Base-by-base conservation (phyloP, 2,329 filamentous ascomycete species). In the Aquanectria penicillioides region DNA sequence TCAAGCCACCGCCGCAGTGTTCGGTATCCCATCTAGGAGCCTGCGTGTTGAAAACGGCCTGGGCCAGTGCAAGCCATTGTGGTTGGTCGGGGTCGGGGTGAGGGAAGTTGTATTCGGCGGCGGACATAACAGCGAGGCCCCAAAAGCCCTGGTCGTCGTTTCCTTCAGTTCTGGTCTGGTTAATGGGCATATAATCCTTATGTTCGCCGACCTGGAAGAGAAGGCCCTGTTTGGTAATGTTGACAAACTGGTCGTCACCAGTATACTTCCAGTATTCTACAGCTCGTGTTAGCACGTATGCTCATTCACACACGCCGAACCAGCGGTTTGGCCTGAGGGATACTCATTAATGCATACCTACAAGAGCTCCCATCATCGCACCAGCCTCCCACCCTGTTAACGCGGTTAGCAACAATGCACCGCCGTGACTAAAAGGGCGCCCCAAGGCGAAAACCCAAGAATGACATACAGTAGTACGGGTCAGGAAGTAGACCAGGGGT, bases 191-290 rank as follows among this genome's bases (percentile, higher is more conserved):
- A 73, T 90, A 95, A 71, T 94, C 89, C 56, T 86, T 79, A 69
- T 90, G 82, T 2, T 86, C 82, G 51, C 92, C 92, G 50, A 89
- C 86, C 75, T 97, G 93, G 72, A 85, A 88, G 41, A 93, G 81
- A 66, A 97, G 82, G 11, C 85, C 93, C 63, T 91, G 81, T 29
- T 81, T 83, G 13, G 86, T 85, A 36, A 91, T 77, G 13, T 87
- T 78, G 71, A 93, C 93, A 77, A 91, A 95, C 28, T 83, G 82
- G 4, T 82, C 77, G 70, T 94, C 91, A 17, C 88, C 88, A 0
- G 91, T 94, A 72, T 92, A 92, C 71, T 89, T 91, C 91, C 91
- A 96, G 74, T 95, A 95, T 69, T 95, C 91, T 50, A 13, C 6
- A 23, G 4, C 2, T 28, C 38, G 18, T 7, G 40, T 57, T 25